Evolutionary conservation across 2,329 filamentous ascomycete species (phyloP).

Genomic region (Aspergillus hiratsukae): DNA sequence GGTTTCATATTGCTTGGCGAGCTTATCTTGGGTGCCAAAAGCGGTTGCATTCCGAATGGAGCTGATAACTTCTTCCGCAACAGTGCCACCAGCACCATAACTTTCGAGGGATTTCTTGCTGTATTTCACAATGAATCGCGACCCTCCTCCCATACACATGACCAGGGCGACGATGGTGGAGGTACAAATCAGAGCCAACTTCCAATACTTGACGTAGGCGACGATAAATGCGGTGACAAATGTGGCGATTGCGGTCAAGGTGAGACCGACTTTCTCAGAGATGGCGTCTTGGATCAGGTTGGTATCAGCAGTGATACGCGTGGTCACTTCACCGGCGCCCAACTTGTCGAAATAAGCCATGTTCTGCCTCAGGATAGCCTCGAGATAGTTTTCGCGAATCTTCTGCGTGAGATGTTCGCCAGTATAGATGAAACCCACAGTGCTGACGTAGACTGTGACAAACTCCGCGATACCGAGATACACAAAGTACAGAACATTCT

Average conservation of each 20-base stretch:
- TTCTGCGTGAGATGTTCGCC: slow-evolving; percentile 75
- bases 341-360: slow-evolving; percentile 92
- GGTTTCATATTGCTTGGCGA: slow-evolving; percentile 78
- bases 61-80: slow-evolving; percentile 91
- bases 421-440: slow-evolving; percentile 84
- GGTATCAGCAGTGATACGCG: slow-evolving; percentile 88
- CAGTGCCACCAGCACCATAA: slow-evolving; percentile 78
- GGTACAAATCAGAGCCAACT: slow-evolving; percentile 79
- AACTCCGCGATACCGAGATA: slow-evolving; percentile 82
- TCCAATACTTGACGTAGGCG: slow-evolving; percentile 88
- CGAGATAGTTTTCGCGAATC: slow-evolving; percentile 77
- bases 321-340: slow-evolving; percentile 88
- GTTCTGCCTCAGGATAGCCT: slow-evolving; percentile 79
- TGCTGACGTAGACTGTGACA: slow-evolving; percentile 70
- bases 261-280: slow-evolving; percentile 80
- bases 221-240: slow-evolving; percentile 89
- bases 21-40: slow-evolving; percentile 87
- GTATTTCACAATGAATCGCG: slow-evolving; percentile 71
- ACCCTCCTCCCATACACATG: slow-evolving; percentile 70
- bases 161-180: slow-evolving; percentile 77
- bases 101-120: slow-evolving; percentile 73
- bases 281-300: slow-evolving; percentile 93
- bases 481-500: slow-evolving; percentile 74
- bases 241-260: slow-evolving; percentile 69
- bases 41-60: slow-evolving; percentile 89